Evolutionary conservation across 768 basidiomycete genomes (phyloP).

Genomic region (Hygrophorus pudorinus): DNA sequence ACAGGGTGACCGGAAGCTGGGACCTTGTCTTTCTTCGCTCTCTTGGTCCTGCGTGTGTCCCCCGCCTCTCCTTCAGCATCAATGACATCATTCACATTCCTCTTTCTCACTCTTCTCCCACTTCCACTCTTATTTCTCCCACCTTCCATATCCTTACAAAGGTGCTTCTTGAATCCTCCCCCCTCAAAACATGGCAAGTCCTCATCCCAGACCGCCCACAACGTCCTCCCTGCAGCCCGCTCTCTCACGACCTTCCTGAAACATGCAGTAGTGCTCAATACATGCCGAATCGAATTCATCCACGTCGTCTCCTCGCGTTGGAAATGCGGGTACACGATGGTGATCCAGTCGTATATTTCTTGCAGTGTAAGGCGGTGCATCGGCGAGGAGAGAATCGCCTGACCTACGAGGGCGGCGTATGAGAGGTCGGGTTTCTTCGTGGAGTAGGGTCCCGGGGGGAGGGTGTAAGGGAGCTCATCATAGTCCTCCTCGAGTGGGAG

Average conservation of each 20-base stretch:
- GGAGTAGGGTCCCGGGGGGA: slow-evolving; percentile 82
- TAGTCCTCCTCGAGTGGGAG: slow-evolving; percentile 56
- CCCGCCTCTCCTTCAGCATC: neutral
- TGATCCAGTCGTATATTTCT: slow-evolving; percentile 96
- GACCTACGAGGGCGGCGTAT: slow-evolving; percentile 93
- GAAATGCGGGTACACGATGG: slow-evolving; percentile 87
- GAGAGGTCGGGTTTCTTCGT: slow-evolving; percentile 74
- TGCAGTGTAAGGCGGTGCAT: slow-evolving; percentile 82
- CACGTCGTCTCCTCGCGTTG: slow-evolving; percentile 89
- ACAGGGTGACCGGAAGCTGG: slow-evolving; percentile 11
- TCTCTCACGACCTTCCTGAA: slow-evolving; percentile 82
- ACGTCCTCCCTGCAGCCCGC: slow-evolving; percentile 67
- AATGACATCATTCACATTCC: neutral
- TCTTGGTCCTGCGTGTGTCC: slow-evolving; percentile 25
- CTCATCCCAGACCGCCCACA: slow-evolving; percentile 82
- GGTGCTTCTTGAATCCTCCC: slow-evolving; percentile 69
- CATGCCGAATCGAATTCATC: slow-evolving; percentile 99
- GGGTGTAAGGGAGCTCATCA: slow-evolving; percentile 56
- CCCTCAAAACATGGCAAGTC: slow-evolving; percentile 76
- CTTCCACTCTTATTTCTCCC: slow-evolving; percentile 25
- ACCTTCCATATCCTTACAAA: slow-evolving; percentile 35
- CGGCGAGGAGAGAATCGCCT: slow-evolving; percentile 80
- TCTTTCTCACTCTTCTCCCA: slow-evolving; percentile 6
- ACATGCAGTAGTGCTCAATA: slow-evolving; percentile 83
- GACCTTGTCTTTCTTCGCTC: slow-evolving; percentile 30